A percentile compares a stretch with the other conserved stretches of the same genome.
phyloP scores from a whole-genome alignment of 1,139 yeast genomes.

The Hansenula sp. region DNA sequence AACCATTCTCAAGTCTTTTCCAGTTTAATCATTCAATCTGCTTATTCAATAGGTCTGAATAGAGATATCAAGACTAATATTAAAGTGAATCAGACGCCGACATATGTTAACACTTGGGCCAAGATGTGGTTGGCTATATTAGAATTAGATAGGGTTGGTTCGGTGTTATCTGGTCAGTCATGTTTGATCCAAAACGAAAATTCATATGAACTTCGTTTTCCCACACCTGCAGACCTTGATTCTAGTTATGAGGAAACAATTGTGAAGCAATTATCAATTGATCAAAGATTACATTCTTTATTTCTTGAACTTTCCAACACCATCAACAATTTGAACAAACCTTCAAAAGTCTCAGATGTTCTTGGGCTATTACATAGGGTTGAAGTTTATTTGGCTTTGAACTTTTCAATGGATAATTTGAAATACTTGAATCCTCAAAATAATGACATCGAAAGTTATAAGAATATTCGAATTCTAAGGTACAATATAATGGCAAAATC shows the following conservation, averaged over 20 bases:
- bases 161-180: constrained; percentile 20
- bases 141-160: constrained; percentile 19
- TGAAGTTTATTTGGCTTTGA: constrained; percentile 13
- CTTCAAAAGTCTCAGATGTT: constrained; percentile 16
- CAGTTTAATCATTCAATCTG: constrained; percentile 34
- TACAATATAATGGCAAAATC: constrained; percentile 16
- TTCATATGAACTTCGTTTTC: constrained; percentile 13
- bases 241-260: constrained; percentile 12
- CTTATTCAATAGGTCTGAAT: constrained; percentile 37
- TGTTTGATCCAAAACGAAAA: constrained; percentile 15
- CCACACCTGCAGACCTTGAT: constrained; percentile 7
- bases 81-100: constrained; percentile 15
- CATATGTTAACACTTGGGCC: constrained; percentile 20
- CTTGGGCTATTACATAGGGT: constrained; percentile 11
- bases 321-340: constrained; percentile 14
- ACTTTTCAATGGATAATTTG: constrained; percentile 12
- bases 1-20: constrained; percentile 35
- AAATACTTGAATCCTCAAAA: neutral
- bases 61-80: constrained; percentile 35
- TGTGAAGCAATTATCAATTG: constrained; percentile 10
- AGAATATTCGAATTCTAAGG: constrained; percentile 11
- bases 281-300: constrained; percentile 13
- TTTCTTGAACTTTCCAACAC: constrained; percentile 14
- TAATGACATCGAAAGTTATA: constrained; percentile 8
- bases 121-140: constrained; percentile 21